Percentiles rank a stretch among this genome's conserved stretches.
These are phyloP conservation scores for Zasmidium cellare DNA, from an alignment of 2,329 filamentous ascomycete genomes.

Conservation along the genomic window DNA sequence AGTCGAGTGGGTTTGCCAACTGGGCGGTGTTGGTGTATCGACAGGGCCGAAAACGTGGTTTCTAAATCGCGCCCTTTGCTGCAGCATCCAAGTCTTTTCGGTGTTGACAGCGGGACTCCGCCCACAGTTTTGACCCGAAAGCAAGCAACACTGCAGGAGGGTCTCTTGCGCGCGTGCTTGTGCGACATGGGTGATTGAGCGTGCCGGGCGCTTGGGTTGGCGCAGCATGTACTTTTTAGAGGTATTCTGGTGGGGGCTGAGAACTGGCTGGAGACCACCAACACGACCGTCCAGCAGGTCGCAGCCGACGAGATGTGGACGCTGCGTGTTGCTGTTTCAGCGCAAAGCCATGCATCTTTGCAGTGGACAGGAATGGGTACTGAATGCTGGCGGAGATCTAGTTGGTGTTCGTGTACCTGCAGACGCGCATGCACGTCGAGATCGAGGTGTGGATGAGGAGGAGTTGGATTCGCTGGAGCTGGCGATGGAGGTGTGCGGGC, in stretches of 20 bases:
- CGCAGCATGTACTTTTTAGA: not conserved
- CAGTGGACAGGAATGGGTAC: too few relatives aligned
- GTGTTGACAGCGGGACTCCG: not conserved
- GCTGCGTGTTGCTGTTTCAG: not conserved
- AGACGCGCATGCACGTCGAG: not conserved
- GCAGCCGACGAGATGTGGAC: not conserved
- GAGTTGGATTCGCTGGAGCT: too few relatives aligned
- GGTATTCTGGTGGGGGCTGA: not conserved
- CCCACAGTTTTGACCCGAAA: too few relatives aligned
- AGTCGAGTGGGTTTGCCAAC: not conserved
- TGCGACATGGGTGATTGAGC: not conserved
- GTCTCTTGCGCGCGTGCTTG: not conserved
- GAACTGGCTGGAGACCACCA: not conserved
- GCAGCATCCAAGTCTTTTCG: not conserved
- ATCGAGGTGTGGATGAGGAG: not conserved
- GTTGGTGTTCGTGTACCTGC: not conserved
- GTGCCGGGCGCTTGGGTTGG: not conserved
- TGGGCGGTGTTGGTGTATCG: not conserved
- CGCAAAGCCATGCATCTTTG: not conserved
- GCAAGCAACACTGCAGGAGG: not conserved
- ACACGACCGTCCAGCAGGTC: not conserved
- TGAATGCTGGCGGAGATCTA: not conserved
- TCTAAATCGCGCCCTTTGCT: not conserved
- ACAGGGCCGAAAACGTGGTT: not conserved
- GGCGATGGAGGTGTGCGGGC: too few relatives aligned